Evolutionary conservation across 176 grass and related monocot species (phyloP), one percentile per base, ranked within the genome.

Genomic region (Oryza australiensis): DNA sequence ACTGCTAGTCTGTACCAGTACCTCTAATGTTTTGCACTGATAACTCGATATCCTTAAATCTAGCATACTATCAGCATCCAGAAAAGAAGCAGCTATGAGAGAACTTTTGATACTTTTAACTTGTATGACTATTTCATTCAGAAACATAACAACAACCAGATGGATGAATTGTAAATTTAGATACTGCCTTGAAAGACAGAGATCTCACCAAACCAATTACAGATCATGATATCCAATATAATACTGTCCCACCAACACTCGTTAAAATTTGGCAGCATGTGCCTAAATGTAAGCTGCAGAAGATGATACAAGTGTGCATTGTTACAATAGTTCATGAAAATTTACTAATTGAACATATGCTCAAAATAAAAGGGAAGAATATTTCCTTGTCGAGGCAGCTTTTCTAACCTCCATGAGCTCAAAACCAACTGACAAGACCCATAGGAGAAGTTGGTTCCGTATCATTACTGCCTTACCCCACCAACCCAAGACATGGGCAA

Each of bases 201-300:
- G 38, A 40, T 63, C 90, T 92, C 79, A 97, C 94, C 94, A 73
- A 97, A 97, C 94, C 94, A 97, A 91, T 97, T 97, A 88, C 90
- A 97, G 80, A 97, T 85, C 66, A 97, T 70, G 37, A 97, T 97
- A 82, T 97, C 94, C 80, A 97, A 83, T 70, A 97, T 68, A 84
- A 93, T 93, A 64, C 94, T 97, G 78, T 93, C 94, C 94, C 94
- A 97, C 94, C 94, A 97, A 72, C 96, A 98, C 87, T 98, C 96
- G 46, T 98, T 98, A 73, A 98, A 98, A 75, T 98, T 98, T 64
- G 96, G 96, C 79, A 98, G 71, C 96, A 98, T 98, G 84, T 98
- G 93, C 66, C 93, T 85, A 86, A 98, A 98, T 33, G 96, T 95
- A 33, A 95, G 86, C 96, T 98, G 93, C 76, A 88, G 79, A 86